A percentile compares a stretch with the other conserved stretches of the same genome.
Conservation (phyloP, 805 yeast genomes). For the Wickerhamomyces queroliae region DNA sequence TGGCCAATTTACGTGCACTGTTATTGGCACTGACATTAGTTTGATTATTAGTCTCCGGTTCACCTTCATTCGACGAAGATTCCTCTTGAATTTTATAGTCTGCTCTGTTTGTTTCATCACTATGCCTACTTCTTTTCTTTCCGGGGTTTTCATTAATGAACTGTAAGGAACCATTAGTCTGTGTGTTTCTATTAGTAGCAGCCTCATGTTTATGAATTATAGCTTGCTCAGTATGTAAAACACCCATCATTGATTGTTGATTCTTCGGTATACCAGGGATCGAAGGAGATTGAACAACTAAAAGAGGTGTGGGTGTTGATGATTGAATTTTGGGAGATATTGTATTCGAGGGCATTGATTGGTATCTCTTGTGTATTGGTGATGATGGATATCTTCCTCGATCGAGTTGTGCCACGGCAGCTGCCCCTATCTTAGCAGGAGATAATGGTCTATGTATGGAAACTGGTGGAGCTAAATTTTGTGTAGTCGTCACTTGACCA, state of each 20-base stretch:
- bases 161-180: too few relatives aligned
- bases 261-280: background rate
- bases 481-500: background rate
- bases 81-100: conserved; percentile 14
- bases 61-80: background rate
- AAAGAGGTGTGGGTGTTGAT: conserved; percentile 19
- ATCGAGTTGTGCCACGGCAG: conserved; percentile 51
- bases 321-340: conserved; percentile 19
- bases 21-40: conserved; percentile 1
- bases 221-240: conserved; percentile 13
- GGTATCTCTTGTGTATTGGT: conserved; percentile 30
- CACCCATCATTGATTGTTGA: conserved; percentile 22
- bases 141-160: conserved; percentile 25
- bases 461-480: conserved; percentile 18
- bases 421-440: conserved; percentile 70
- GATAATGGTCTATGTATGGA: conserved; percentile 40
- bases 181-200: too few relatives aligned
- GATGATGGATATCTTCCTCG: conserved; percentile 20
- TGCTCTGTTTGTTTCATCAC: conserved; percentile 18
- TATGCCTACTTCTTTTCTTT: conserved; percentile 19
- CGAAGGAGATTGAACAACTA: conserved; percentile 11
- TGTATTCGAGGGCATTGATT: conserved; percentile 33
- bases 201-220: too few relatives aligned
- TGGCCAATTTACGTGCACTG: conserved; percentile 1
- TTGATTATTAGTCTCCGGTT: background rate